A percentile compares a stretch with the other conserved stretches of the same genome.
Evolutionary conservation across 1,139 yeast species (phyloP).

Genomic region (Magnusiomyces sp.): DNA sequence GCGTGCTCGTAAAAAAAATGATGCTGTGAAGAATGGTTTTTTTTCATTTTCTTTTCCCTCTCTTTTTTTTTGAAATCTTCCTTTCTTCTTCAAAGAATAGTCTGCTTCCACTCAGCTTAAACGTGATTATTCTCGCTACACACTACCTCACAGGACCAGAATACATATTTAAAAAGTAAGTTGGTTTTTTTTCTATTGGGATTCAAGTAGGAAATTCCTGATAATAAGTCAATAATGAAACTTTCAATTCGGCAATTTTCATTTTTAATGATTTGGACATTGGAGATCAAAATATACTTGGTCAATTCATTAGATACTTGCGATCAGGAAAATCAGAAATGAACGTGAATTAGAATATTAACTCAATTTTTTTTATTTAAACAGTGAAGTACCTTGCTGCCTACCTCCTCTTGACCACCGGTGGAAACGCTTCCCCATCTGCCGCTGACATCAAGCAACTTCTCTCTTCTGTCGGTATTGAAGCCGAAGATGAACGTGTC

Average conservation of each 20-base stretch:
- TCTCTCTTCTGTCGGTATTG: slow-evolving; percentile 90
- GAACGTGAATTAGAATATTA: background rate
- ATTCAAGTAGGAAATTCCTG: too few species aligned
- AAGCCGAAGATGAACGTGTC: slow-evolving; percentile 87
- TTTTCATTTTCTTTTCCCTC: background rate
- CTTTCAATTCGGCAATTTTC: background rate
- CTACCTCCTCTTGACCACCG: slow-evolving; percentile 40
- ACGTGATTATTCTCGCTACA: slow-evolving; percentile 44
- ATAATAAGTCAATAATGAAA: background rate
- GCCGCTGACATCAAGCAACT: slow-evolving; percentile 86
- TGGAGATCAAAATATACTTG: too few species aligned
- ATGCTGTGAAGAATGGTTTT: too few species aligned
- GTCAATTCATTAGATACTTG: too few species aligned
- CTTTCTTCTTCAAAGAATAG: slow-evolving; percentile 42
- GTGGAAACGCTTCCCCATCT: slow-evolving; percentile 63
- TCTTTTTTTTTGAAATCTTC: slow-evolving; percentile 6
- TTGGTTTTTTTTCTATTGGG: background rate
- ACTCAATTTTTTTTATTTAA: background rate
- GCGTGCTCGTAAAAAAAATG: too few species aligned
- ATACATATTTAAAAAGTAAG: slow-evolving; percentile 20
- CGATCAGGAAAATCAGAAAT: too few species aligned
- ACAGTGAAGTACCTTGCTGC: slow-evolving; percentile 43
- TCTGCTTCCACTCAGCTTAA: slow-evolving; percentile 49
- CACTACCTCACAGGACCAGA: background rate
- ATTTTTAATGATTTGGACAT: background rate